Conservation (phyloP, 2,329 filamentous ascomycete species). For the Aureobasidium sp. region DNA sequence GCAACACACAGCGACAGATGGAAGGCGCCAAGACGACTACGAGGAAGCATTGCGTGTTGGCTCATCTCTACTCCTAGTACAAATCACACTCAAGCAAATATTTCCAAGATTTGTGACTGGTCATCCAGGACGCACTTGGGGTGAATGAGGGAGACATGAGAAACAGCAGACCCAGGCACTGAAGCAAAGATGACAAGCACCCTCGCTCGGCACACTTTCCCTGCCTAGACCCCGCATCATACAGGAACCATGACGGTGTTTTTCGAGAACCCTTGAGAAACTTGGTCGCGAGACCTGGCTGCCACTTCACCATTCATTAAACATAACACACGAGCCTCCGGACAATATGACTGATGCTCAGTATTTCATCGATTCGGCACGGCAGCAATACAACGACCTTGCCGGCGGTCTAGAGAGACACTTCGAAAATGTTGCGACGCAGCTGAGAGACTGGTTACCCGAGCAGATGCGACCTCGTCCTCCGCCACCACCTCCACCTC, state of each 20-base stretch:
- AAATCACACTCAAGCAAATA: neutral
- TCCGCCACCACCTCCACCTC: conserved; percentile 43
- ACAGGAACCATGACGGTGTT: conserved; percentile 8
- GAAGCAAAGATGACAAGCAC: neutral
- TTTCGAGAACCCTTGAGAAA: neutral
- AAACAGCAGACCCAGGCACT: neutral
- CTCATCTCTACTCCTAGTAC: neutral
- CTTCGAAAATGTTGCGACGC: conserved; percentile 67
- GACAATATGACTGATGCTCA: conserved; percentile 31
- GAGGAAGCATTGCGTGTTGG: neutral
- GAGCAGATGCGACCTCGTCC: conserved; percentile 37
- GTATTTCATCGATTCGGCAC: conserved; percentile 27
- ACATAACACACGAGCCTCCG: neutral
- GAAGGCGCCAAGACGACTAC: conserved; percentile 5
- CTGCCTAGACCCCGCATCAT: conserved; percentile 1
- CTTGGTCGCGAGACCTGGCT: neutral
- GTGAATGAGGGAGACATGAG: neutral
- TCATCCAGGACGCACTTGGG: neutral
- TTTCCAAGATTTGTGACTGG: too few species aligned
- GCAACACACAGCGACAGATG: neutral
- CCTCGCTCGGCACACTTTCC: conserved; percentile 8
- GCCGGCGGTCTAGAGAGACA: conserved; percentile 75
- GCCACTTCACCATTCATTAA: neutral
- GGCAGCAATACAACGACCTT: conserved; percentile 45
- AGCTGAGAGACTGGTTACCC: conserved; percentile 62